Percentiles rank a stretch among this genome's conserved stretches.
These are phyloP conservation scores for Dryadomyces sulphureus DNA, from an alignment of 2,329 filamentous ascomycete genomes.

Conservation along the genomic window DNA sequence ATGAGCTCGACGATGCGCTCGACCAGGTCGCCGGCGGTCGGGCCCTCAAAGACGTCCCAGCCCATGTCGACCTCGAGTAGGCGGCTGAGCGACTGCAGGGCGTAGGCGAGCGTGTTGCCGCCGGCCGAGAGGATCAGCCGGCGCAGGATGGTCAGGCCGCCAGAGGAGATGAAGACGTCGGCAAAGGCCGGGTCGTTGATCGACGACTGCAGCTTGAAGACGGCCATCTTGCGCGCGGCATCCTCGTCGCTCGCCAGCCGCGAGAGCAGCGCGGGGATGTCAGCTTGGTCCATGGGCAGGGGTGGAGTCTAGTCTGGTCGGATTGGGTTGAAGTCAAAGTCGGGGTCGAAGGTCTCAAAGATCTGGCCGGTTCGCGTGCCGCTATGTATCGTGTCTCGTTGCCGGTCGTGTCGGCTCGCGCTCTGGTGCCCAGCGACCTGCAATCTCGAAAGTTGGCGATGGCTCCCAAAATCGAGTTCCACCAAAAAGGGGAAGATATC, in stretches of 20 bases:
- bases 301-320: not conserved
- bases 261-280: constrained; percentile 49
- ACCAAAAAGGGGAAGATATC: no score
- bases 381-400: no score
- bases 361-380: no score
- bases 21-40: constrained; percentile 49
- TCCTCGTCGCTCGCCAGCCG: constrained; percentile 61
- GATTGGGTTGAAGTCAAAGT: not conserved
- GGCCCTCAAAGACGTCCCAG: constrained; percentile 71
- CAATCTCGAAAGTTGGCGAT: no score
- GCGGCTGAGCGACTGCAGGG: constrained; percentile 73
- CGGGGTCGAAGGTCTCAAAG: not conserved
- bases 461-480: no score
- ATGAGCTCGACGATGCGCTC: constrained; percentile 79
- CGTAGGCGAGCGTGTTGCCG: constrained; percentile 92
- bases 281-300: constrained; percentile 45
- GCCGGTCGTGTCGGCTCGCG: no score
- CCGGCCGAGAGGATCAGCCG: constrained; percentile 71
- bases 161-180: constrained; percentile 85
- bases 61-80: constrained; percentile 94
- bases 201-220: constrained; percentile 90
- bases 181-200: constrained; percentile 95
- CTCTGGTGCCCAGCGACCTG: no score
- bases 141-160: constrained; percentile 67
- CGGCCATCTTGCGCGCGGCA: constrained; percentile 92